These are phyloP conservation scores for Litchi chinensis DNA, from an alignment of 345 rosid genomes.

Conservation along the genomic window DNA sequence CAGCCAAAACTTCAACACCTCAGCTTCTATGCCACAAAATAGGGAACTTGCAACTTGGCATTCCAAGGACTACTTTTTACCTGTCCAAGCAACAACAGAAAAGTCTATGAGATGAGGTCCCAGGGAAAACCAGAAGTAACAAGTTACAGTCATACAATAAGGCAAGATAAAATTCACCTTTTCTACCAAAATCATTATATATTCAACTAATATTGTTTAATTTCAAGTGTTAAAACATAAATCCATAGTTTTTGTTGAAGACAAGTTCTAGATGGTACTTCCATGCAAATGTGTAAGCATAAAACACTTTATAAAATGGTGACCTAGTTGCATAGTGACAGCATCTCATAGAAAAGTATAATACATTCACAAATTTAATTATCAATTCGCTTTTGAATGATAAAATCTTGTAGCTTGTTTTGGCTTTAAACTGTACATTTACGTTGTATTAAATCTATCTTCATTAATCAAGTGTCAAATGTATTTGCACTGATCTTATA, in stretches of 20 bases:
- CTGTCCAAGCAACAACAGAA: neutral
- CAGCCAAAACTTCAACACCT: neutral
- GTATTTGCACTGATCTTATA: neutral
- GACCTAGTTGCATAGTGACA: neutral
- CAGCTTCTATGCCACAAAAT: neutral
- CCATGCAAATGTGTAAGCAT: too few species aligned
- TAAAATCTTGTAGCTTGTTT: too few species aligned
- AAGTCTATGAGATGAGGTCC: neutral
- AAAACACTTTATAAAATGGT: neutral
- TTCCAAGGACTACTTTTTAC: constrained; percentile 1
- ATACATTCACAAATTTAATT: too few species aligned
- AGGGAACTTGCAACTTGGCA: neutral
- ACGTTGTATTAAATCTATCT: too few species aligned
- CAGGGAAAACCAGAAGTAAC: neutral
- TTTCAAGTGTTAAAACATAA: too few species aligned
- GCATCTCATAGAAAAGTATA: neutral
- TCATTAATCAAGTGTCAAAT: neutral
- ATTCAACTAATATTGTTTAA: neutral
- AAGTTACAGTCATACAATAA: neutral
- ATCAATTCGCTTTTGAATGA: too few species aligned
- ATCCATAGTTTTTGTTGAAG: neutral
- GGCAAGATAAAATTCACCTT: neutral
- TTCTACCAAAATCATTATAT: neutral
- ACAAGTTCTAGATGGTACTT: too few species aligned
- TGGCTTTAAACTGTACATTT: too few species aligned